Base-by-base conservation (phyloP, 1,284 basidiomycete species). In the Fomitopsis pinicola region DNA sequence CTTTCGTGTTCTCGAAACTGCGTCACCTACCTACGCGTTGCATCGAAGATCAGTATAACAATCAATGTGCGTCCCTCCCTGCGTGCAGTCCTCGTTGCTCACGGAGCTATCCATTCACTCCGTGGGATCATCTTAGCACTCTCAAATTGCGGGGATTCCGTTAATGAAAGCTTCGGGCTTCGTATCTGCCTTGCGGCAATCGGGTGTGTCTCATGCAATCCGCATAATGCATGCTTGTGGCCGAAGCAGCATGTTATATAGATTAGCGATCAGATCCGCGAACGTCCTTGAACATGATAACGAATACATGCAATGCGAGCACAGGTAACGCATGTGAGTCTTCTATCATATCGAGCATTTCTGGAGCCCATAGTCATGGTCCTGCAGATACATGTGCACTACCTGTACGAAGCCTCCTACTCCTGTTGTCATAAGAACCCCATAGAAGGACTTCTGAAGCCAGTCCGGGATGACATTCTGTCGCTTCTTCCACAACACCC, bases 321-420 rank as follows among this genome's bases (percentile, higher is more conserved):
- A 45, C 8, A 19, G 19, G 12, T 3, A 14, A 28, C 12, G 5
- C 22, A n/a, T 14, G 26, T 48, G 48, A 15, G 48, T 33, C 12
- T 19, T n/a, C n/a, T 19, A 19, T 46, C 15, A 50, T 26, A 50
- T 17, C 6, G 26, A 50, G 22, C 53, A 42, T 26, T 9, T 33
- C 26, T 50, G 48, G 28, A 50, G 30, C 48, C 28, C 28, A 33
- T 50, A 50, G 15, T 22, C 28, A 15, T 50, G 35, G 14, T 54
- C 35, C 19, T 54, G 52, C 33, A 61, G 26, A 46, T 56, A 61
- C 59, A 61, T 61, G 19, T 42, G 15, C 12, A 14, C 55, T n/a
- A 58, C 48, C 38, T 40, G 44, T 9, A 61, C 30, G 28, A 61
- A 44, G 17, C 59, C 59, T 3, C 59, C 59, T 12, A 54, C 19